phyloP scores from a whole-genome alignment of 768 basidiomycete species.

The Glaciozyma martinii region DNA sequence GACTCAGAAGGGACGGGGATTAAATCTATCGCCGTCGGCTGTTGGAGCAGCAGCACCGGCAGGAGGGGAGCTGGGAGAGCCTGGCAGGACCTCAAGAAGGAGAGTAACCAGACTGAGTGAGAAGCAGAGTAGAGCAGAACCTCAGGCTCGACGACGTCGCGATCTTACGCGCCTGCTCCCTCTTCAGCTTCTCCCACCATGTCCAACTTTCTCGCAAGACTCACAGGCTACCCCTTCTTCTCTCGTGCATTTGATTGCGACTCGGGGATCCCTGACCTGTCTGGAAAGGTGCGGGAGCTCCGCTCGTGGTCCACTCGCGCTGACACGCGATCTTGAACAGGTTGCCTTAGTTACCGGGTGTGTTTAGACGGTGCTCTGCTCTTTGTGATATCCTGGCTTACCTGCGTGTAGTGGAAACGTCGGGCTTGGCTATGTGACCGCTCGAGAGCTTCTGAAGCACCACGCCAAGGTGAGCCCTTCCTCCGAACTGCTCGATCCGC shows the following conservation, averaged over 20 bases:
- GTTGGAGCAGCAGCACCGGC: too few species aligned
- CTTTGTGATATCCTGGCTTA: neutral
- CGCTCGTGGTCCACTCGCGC: neutral
- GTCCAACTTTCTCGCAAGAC: too few species aligned
- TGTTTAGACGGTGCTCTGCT: neutral
- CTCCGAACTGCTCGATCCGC: too few species aligned
- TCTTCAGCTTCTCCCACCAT: too few species aligned
- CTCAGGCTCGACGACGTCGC: too few species aligned
- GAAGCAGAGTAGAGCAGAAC: too few species aligned
- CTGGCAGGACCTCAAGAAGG: too few species aligned
- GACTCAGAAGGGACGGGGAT: too few species aligned
- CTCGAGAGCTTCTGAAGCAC: constrained; percentile 14
- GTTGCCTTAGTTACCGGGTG: constrained; percentile 27
- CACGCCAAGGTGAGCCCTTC: constrained; percentile 8
- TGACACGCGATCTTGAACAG: neutral
- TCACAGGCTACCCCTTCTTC: neutral
- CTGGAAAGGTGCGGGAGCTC: constrained; percentile 17
- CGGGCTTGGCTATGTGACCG: constrained; percentile 26
- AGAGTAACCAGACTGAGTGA: too few species aligned
- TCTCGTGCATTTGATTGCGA: constrained; percentile 3
- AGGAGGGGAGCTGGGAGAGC: too few species aligned
- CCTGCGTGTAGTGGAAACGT: constrained; percentile 8
- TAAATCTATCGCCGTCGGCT: too few species aligned
- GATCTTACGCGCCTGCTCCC: too few species aligned
- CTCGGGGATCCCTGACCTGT: constrained; percentile 15